Base-by-base conservation (phyloP, 805 yeast species). In the Priceomyces medius region DNA sequence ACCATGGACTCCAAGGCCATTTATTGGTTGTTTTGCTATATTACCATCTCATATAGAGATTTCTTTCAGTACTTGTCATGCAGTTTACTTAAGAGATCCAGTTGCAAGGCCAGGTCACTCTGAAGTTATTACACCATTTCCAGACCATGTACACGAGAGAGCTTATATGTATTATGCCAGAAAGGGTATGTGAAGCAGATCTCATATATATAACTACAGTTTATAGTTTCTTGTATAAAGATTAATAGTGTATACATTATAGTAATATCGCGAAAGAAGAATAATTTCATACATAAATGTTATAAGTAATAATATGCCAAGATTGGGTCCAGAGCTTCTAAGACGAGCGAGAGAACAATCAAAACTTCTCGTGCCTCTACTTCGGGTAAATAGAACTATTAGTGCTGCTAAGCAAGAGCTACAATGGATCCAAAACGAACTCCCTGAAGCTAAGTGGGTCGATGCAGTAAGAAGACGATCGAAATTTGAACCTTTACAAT, bases 101-200 rank as follows among this genome's bases (percentile, higher is more conserved):
- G 89, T 93, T 37, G 96, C 97, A 10, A 80, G 97, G 63, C 97
- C 97, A 5, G 97, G 97, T 43, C 90, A 87, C 59, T 85, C 96
- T 23, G 99, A 93, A 71, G 95, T 93, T 45, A 86, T 93, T 48
- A 74, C 96, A 42, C 99, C 99, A 41, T 88, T 84, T 64, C 82
- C 83, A 28, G 73, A 80, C 47, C 83, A 81, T 45, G 80, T 82
- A 50, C 97, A 91, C 57, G 93, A 90, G 69, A 81, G 95, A 63
- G 96, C 97, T 31, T 90, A 86, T 74, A 85, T 89, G 93, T 89
- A 83, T 79, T 91, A 91, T 67, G 79, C 79, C 38, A 82, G 89
- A 75, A 81, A 79, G 58, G 87, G 90, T 41, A 50, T 68, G 68
- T 71, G 60, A 53, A n/a, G n/a, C n/a, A n/a, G n/a, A 20, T 14